Base-by-base conservation (phyloP, 441 rosid genomes). In the Corymbia citriodora region DNA sequence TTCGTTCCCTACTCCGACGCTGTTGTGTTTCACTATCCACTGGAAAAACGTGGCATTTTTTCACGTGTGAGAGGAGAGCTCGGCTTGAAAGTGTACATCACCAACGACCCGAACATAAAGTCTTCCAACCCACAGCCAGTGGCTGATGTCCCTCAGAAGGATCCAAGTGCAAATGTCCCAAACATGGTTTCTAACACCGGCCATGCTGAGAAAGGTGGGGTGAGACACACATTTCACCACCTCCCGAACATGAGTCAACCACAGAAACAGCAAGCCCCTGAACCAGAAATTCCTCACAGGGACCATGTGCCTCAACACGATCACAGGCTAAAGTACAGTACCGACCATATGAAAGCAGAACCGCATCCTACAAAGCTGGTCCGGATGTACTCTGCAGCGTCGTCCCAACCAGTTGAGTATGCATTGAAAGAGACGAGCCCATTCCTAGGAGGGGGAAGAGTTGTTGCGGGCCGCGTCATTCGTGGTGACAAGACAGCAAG, bases 371-470 rank as follows among this genome's bases (percentile, higher is more conserved):
- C 97, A 7, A 96, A 94, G 94, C 92, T 97, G 88, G 96, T 96
- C 85, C 98, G 94, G 12, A 94, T 96, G 91, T 92, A 94, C 94
- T 96, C 99, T 18, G 95, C 92, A 33, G 88, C 97, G 10, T 92
- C 99, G 9, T 91, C 96, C 57, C 99, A 98, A 88, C 97, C 98
- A 55, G 96, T 94, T 65, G 99, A 96, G 90, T 96, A 93, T 59
- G 98, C 99, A 16, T 95, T 98, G 59, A 97, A 98, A 90, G 99
- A 98, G 95, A 98, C 99, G 29, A 97, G 98, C 91, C 99, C 99
- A 18, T 95, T 94, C 91, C 99, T 98, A 15, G 99, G 99, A 18
- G 99, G 99, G 31, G 99, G 99, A 90, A 95, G 97, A 94, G 99
- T 98, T 72, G 96, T 98, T 45, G 98, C 97, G 27, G 99, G 99